These are phyloP conservation scores for Allantophomopsis lycopodina DNA, from an alignment of 2,329 filamentous ascomycete genomes.

Conservation along the genomic window DNA sequence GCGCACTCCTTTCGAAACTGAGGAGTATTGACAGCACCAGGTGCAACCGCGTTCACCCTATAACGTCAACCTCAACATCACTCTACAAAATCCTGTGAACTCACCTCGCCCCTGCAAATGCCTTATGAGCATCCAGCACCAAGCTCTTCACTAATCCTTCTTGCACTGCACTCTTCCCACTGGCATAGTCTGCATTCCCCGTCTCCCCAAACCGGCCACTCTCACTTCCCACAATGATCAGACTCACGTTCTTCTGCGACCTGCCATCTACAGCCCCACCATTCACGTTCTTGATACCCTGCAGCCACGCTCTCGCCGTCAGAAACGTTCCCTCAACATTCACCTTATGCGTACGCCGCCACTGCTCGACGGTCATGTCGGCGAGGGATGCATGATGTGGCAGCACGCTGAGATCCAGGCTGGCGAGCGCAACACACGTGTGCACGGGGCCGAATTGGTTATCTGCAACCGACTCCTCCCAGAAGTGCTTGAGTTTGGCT, in stretches of 20 bases:
- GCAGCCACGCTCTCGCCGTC: conserved; percentile 26
- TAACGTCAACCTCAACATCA: conserved; percentile 11
- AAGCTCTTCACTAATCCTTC: conserved; percentile 26
- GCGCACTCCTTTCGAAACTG: conserved; percentile 26
- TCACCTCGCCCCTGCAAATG: conserved; percentile 15
- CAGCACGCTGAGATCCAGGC: conserved; percentile 27
- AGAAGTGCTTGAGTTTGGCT: conserved; percentile 15
- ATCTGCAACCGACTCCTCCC: conserved; percentile 13
- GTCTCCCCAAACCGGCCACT: conserved; percentile 27
- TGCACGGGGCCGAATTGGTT: conserved; percentile 14
- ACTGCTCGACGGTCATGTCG: conserved; percentile 24
- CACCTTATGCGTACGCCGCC: conserved; percentile 24
- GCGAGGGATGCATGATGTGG: conserved; percentile 21
- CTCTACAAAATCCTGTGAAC: neutral
- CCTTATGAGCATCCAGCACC: conserved; percentile 23
- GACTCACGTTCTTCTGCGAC: conserved; percentile 20
- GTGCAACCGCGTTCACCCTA: conserved; percentile 30
- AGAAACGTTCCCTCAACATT: conserved; percentile 29
- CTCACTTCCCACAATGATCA: conserved; percentile 30
- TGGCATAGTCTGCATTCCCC: conserved; percentile 27
- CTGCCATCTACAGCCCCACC: conserved; percentile 9
- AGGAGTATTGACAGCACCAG: conserved; percentile 28
- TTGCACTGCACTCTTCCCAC: conserved; percentile 30
- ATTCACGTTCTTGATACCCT: conserved; percentile 16
- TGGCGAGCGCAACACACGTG: conserved; percentile 27